Base-by-base conservation (phyloP, 768 basidiomycete species). In the Paxillus rubicundulus region DNA sequence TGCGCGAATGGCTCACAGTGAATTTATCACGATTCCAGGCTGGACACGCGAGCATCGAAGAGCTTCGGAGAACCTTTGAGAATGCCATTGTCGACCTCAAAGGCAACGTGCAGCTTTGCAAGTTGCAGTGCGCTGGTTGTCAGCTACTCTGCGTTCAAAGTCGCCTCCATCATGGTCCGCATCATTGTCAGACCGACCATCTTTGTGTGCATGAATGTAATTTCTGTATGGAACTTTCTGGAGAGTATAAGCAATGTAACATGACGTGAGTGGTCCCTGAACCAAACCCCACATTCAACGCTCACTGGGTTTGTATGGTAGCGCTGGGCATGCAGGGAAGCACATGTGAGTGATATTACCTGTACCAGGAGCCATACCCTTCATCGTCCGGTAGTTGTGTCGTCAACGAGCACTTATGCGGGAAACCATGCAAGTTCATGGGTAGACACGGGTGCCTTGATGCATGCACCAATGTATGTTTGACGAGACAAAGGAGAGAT, bases 141-240 rank as follows among this genome's bases (percentile, higher is more conserved):
- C 70, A 76, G 36, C 68, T 82, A 0, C 52, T 64, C 18, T 84
- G 82, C 54, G 44, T 81, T 13, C 70, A 66, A 13, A 67, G 66
- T 41, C 71, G 75, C 5, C 68, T 72, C n/a, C 82, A 84, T 49
- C 71, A 72, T 9, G 59, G 58, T 4, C 56, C 56, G 2, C 82
- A 84, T 58, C 61, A 78, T 44, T 84, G 82, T 49, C 58, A 61
- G 20, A 80, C 82, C 1, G 51, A 61, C 17, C 81, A 82, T 52
- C 43, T 53, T 13, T 82, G 81, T 57, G 46, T 30, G 2, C 68
- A 70, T 28, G 9, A 36, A 6, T 82, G 81, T 53, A 68, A 72
- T 24, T 79, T 73, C 52, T 57, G 57, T 17, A 34, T 39, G 21
- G 42, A 43, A 5, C 72, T 75, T 44, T 53, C 58, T 9, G 57